Evolutionary conservation across 345 rosid species (phyloP).

Genomic region (Xanthoceras sorbifolium): DNA sequence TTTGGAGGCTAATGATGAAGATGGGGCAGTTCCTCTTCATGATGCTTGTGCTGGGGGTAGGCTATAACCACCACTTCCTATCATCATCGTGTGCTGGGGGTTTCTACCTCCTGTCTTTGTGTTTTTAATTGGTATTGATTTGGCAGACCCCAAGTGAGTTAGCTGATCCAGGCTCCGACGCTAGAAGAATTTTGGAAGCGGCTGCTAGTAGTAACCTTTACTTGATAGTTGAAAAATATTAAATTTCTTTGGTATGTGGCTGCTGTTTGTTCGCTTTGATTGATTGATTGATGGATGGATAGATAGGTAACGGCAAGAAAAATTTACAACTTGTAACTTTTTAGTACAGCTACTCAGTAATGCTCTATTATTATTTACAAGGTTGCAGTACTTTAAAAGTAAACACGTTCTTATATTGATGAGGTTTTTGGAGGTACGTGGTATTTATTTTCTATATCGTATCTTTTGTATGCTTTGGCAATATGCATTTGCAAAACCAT

Average conservation of each 20-base stretch:
- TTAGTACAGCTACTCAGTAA: not conserved
- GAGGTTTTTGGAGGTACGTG: no score
- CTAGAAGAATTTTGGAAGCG: conserved; percentile 49
- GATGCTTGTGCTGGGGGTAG: conserved; percentile 96
- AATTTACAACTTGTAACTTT: not conserved
- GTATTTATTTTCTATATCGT: not conserved
- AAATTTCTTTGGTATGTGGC: not conserved
- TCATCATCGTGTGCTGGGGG: not conserved
- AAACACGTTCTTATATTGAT: not conserved
- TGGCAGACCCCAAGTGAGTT: conserved; percentile 66
- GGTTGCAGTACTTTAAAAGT: not conserved
- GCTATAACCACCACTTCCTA: not conserved
- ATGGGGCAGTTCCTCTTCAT: conserved; percentile 90
- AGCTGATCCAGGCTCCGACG: conserved; percentile 65
- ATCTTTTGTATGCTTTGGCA: not conserved
- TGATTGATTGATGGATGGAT: no score
- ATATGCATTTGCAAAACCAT: not conserved
- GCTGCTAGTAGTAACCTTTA: conserved; percentile 28
- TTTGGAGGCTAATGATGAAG: conserved; percentile 85
- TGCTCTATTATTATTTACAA: not conserved
- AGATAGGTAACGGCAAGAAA: not conserved
- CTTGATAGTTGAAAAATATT: not conserved
- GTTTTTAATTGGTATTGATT: conserved; percentile 22
- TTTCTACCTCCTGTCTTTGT: not conserved
- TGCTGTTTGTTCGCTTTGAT: not conserved